phyloP scores from a whole-genome alignment of 1,284 basidiomycete genomes.

The Apiotrichum domesticum region DNA sequence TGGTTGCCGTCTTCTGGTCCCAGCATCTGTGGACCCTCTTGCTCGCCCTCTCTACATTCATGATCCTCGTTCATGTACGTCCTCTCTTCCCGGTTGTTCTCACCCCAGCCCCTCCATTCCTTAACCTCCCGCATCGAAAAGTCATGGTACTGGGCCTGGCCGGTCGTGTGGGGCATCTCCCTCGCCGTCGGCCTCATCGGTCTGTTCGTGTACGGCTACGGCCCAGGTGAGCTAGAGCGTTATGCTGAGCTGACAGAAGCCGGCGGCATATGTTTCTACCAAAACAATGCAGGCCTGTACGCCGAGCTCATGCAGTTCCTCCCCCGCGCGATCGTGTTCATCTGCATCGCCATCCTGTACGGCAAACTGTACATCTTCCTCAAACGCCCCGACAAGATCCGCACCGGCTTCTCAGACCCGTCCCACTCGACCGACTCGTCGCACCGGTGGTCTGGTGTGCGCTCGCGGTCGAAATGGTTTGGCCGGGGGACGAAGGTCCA shows the following conservation, averaged over 20 bases:
- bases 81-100: constrained; percentile 1
- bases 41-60: constrained; percentile 43
- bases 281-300: constrained; percentile 36
- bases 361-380: constrained; percentile 47
- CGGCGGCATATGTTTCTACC: constrained; percentile 44
- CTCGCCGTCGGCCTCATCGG: constrained; percentile 32
- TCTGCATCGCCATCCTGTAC: constrained; percentile 43
- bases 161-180: constrained; percentile 35
- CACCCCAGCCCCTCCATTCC: constrained; percentile 36
- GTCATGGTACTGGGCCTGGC: constrained; percentile 38
- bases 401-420: constrained; percentile 25
- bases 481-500: neutral
- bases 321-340: constrained; percentile 38
- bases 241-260: constrained; percentile 7
- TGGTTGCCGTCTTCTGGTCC: constrained; percentile 31
- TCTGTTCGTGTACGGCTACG: constrained; percentile 36
- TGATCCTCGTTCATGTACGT: constrained; percentile 44
- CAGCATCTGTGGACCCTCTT: constrained; percentile 47
- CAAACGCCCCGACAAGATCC: constrained; percentile 46
- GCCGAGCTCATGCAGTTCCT: constrained; percentile 47
- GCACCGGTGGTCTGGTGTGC: constrained; percentile 5
- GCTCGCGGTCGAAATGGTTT: neutral
- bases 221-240: neutral
- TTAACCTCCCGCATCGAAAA: constrained; percentile 41
- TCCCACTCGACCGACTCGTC: neutral